phyloP scores from a whole-genome alignment of 441 rosid genomes.

The Codiaeum variegatum region DNA sequence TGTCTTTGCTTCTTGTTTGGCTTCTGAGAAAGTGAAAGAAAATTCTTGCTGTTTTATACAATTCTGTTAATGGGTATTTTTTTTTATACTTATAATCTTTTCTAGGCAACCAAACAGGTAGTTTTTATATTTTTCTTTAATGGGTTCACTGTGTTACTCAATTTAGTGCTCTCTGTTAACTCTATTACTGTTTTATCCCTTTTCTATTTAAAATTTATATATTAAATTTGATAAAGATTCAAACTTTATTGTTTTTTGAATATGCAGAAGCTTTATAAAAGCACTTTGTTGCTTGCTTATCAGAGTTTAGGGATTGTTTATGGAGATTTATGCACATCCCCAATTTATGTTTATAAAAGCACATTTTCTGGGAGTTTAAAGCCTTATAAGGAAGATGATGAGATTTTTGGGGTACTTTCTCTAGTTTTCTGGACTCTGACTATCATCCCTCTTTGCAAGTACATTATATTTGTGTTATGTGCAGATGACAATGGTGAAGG shows the following conservation, averaged over 20 bases:
- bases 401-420: constrained; percentile 34
- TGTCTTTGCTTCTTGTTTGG: neutral
- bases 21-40: constrained; percentile 9
- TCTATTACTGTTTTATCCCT: neutral
- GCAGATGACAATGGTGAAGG: constrained; percentile 47
- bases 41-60: neutral
- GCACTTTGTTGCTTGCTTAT: constrained; percentile 28
- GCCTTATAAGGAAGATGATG: constrained; percentile 23
- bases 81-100: neutral
- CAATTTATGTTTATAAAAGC: constrained; percentile 28
- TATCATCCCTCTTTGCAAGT: constrained; percentile 35
- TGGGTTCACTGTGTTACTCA: neutral
- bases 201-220: neutral
- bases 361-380: constrained; percentile 27
- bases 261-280: constrained; percentile 24
- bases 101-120: neutral
- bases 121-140: neutral
- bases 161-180: neutral
- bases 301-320: constrained; percentile 38
- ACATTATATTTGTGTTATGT: constrained; percentile 29
- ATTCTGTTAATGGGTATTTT: neutral
- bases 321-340: constrained; percentile 36
- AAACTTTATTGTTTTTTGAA: neutral
- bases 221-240: neutral
- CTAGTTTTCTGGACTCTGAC: constrained; percentile 45